Base-by-base conservation (phyloP, 768 basidiomycete genomes). In the Russula dissimulans region DNA sequence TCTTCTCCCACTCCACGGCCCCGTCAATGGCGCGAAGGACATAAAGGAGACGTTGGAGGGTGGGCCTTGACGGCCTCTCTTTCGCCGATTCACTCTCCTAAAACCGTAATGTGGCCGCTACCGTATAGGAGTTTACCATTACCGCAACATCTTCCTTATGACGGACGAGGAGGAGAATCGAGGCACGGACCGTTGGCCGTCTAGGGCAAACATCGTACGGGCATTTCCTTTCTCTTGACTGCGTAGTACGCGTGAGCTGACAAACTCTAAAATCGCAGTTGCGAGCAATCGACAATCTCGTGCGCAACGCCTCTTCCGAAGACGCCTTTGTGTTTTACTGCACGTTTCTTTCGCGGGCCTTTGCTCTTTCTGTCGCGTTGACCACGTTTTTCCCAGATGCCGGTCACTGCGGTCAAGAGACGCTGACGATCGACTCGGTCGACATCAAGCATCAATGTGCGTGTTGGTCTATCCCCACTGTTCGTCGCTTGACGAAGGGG, bases 311-410 rank as follows among this genome's bases (percentile, higher is more conserved):
- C 4, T 56, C 32, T 9, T 51, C 56, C 4, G 53, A 55, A 5
- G 67, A 68, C 43, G 39, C 26, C 2, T 63, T 68, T 12, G 59
- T 68, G 12, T 63, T 67, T 29, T 56, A 54, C n/a, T 68, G 67
- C 67, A 38, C 18, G 63, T 42, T 22, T 14, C 18, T 12, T 22
- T 31, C 10, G 9, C 31, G 22, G 22, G 22, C n/a, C 18, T 48
- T 1, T n/a, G 12, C 22, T 32, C 36, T 18, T n/a, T 49, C 22
- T 32, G 31, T 18, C n/a, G 41, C 41, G n/a, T 43, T 36, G 15
- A 39, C 31, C 34, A 36, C 26, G 6, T 39, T 1, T 41, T 47
- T 6, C 41, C 14, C 42, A 60, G 61, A 56, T 41, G 52, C 57
- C 0, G 63, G 59, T n/a, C 57, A 64, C 22, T 51, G 48, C n/a